Base-by-base conservation (phyloP, 2,329 filamentous ascomycete species). In the Penicillium glabrum region DNA sequence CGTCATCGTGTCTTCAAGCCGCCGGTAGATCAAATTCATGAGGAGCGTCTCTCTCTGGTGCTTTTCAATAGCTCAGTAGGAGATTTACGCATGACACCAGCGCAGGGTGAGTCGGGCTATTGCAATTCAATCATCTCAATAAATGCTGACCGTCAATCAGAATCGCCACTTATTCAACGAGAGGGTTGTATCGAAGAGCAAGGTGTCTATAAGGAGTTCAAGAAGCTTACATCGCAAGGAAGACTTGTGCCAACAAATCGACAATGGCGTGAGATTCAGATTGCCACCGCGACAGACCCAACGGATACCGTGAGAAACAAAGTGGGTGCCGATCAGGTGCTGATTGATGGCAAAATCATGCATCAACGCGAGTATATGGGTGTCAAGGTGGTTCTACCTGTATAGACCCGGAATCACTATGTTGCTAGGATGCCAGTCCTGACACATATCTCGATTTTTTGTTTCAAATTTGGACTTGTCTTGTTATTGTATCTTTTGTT, bases 251-350 rank as follows among this genome's bases (percentile, higher is more conserved):
- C 79, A 0, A 80, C 77, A 11, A 80, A 79, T 58, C 64, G 68
- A 1, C 70, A 81, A 60, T 82, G 77, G 79, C 73, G 79, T n/a
- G 79, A 82, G 64, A 79, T 80, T 27, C 78, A 81, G 62, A 80
- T 81, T 45, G 66, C 76, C 1, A 80, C 77, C 5, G 68, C 65
- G 14, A 78, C 76, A 0, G 54, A 56, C 16, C 24, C 41, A n/a
- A 52, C 50, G 5, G 43, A 52, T 27, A 37, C 41, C 0, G 29
- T 46, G 19, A 31, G 41, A 11, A 52, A 52, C 27, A 19, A 27
- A 14, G 50, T 46, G 3, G 43, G 50, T 21, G 29, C 41, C 9
- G 35, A 52, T 31, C 50, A 52, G 19, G 19, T 23, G 14, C 10
- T 52, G 11, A 31, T 52, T n/a, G 41, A 52, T 46, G 50, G 50